Base-by-base conservation (phyloP, 1,284 basidiomycete genomes). In the Trichosporon sp. region DNA sequence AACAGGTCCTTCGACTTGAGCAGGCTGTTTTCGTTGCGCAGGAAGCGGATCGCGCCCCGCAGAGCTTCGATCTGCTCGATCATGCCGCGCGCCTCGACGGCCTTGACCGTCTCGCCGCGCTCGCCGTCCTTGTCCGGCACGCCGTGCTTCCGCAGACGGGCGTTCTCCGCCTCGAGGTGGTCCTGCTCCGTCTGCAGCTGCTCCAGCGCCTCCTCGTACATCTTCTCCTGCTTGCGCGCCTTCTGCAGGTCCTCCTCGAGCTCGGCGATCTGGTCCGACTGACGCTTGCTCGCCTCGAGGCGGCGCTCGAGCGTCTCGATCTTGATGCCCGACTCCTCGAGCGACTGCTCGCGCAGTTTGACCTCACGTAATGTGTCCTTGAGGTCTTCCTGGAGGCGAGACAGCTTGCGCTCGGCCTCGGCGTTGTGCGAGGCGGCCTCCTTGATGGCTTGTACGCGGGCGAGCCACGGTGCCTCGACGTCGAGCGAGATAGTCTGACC, bases 291-390 rank as follows among this genome's bases (percentile, higher is more conserved):
- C 1, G 87, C 85, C 75, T 98, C 95, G 82, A 95, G 88, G 56
- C 93, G 87, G 58, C 92, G 87, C 75, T 95, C 92, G 85, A 99
- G 90, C 8, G 95, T 85, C 78, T 97, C 92, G 62, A 97, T 91
- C 84, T 95, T 98, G 66, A 98, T 92, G 5, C 83, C 83, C 6
- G 88, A 84, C 76, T 99, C 96, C 79, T 98, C 92, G 58, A 94
- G 86, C 36, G 81, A 86, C 83, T 96, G 91, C 69, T 99, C 95
- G 80, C 92, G 87, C 46, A 86, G 82, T 76, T 89, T 90, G 74
- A 97, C 85, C 62, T 86, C 91, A 29, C 92, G 88, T 31, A 89
- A 85, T 63, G 97, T 86, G 32, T 89, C 89, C 73, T 92, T 89
- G 66, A 95, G 86, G 78, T 98, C 92, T 66, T 96, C 94, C 66